Evolutionary conservation across 73 alveolate genomes (phyloP).

Genomic region (Paramecium pentaurelia): DNA sequence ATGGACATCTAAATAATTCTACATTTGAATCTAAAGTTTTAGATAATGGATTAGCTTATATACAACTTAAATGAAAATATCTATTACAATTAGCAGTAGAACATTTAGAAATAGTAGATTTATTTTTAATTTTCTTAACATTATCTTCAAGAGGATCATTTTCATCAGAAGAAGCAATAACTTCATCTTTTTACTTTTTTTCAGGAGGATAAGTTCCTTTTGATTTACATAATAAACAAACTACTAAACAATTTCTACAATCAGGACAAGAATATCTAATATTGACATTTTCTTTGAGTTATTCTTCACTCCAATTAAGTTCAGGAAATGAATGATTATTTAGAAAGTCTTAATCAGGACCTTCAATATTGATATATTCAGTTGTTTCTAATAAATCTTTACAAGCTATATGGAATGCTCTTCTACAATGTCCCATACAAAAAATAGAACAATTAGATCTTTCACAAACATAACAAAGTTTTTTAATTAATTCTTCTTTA

Average conservation of each 20-base stretch:
- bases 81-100: constrained; percentile 58
- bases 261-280: constrained; percentile 74
- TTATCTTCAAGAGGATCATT: constrained; percentile 36
- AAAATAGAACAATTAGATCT: constrained; percentile 46
- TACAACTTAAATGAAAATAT: constrained; percentile 43
- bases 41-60: constrained; percentile 33
- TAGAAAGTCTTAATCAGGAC: constrained; percentile 54
- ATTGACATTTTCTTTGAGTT: constrained; percentile 22
- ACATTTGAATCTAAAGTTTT: constrained; percentile 38
- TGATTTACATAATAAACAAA: constrained; percentile 71
- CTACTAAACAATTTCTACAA: constrained; percentile 66
- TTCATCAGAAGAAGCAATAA: constrained; percentile 31
- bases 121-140: neutral
- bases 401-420: constrained; percentile 76
- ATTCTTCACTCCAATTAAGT: constrained; percentile 63
- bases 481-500: constrained; percentile 64
- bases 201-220: constrained; percentile 62
- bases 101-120: constrained; percentile 38
- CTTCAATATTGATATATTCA: constrained; percentile 47
- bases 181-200: constrained; percentile 9
- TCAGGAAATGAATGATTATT: constrained; percentile 50
- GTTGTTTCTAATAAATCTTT: constrained; percentile 65
- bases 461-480: constrained; percentile 74
- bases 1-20: constrained; percentile 49
- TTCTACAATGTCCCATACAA: constrained; percentile 82